Base-by-base conservation (phyloP, 2,329 filamentous ascomycete genomes). In the Sclerotinia sclerotiorum region DNA sequence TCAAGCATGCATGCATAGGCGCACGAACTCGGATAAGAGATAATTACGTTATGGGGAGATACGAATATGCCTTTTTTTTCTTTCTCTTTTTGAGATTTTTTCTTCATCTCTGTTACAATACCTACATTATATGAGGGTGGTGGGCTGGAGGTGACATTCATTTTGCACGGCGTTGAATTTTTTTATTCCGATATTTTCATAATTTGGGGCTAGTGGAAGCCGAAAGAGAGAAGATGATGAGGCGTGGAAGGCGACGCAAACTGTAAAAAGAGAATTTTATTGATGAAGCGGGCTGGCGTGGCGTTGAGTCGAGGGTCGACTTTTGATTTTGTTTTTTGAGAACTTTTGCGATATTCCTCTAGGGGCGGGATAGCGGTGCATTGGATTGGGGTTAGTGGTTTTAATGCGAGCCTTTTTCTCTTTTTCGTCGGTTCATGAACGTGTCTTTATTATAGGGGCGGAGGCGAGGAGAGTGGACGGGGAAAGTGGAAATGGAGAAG, bases 1-100 rank as follows among this genome's bases (percentile, higher is more conserved):
- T 42, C 39, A 66, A 52, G 49, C 44, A 65, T 63, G 52, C 42
- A 64, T 62, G 69, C 56, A 64, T 56, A 49, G 58, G 62, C 62
- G 62, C 49, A 65, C 48, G 52, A 65, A 44, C 39, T 42, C 29
- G 54, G 48, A 66, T 60, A 44, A 17, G 60, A 39, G 60, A 62
- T 56, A 68, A 56, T 66, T 35, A 65, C 61, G 62, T 49, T 55
- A 39, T 44, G 58, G 32, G 39, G 51, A 63, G 46, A 63, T 29
- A 56, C 49, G 51, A 65, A 29, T 56, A 63, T 68, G 51, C 32
- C 35, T 52, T 44, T 48, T 51, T 56, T 29, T n/a, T 24, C 32
- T 51, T 48, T 49, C 52, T 56, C 21, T 13, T 49, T 52, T 49
- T 11, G 55, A 49, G 19, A 35, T 13, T 35, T 35, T 24, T 49